Conservation (phyloP, 1,284 basidiomycete species). For the Sporisorium scitamineum region DNA sequence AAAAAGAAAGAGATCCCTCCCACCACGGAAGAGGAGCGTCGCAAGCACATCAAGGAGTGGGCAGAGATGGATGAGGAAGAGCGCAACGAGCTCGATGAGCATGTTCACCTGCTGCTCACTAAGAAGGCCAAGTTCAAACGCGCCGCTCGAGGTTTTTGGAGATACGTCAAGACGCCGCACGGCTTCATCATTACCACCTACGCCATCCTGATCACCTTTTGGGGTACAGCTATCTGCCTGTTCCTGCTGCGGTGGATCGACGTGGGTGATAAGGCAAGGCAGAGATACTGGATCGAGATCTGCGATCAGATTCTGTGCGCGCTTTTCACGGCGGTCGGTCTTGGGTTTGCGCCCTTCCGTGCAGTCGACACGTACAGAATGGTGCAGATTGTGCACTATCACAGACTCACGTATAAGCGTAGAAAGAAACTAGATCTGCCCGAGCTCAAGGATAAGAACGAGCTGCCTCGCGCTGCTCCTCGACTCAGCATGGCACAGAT, state of each 20-base stretch:
- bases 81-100: constrained; percentile 75
- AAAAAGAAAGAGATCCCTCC: constrained; percentile 33
- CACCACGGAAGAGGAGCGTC: constrained; percentile 48
- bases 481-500: constrained; percentile 30
- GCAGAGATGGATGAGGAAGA: constrained; percentile 65
- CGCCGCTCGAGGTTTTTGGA: constrained; percentile 55
- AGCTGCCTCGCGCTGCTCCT: constrained; percentile 54
- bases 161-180: constrained; percentile 63
- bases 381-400: constrained; percentile 66
- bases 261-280: constrained; percentile 29
- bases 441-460: constrained; percentile 60
- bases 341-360: constrained; percentile 66
- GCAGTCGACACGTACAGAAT: constrained; percentile 67
- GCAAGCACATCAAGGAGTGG: constrained; percentile 61
- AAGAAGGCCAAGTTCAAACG: constrained; percentile 74
- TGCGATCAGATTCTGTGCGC: constrained; percentile 68
- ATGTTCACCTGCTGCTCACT: constrained; percentile 82
- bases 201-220: constrained; percentile 60
- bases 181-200: constrained; percentile 66
- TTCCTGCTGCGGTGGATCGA: constrained; percentile 63
- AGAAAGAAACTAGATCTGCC: constrained; percentile 56
- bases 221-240: constrained; percentile 65
- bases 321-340: constrained; percentile 63
- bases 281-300: constrained; percentile 66
- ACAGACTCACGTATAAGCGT: constrained; percentile 61